A percentile compares a stretch with the other conserved stretches of the same genome.
phyloP scores from a whole-genome alignment of 768 basidiomycete species.

The Atractiella rhizophila region DNA sequence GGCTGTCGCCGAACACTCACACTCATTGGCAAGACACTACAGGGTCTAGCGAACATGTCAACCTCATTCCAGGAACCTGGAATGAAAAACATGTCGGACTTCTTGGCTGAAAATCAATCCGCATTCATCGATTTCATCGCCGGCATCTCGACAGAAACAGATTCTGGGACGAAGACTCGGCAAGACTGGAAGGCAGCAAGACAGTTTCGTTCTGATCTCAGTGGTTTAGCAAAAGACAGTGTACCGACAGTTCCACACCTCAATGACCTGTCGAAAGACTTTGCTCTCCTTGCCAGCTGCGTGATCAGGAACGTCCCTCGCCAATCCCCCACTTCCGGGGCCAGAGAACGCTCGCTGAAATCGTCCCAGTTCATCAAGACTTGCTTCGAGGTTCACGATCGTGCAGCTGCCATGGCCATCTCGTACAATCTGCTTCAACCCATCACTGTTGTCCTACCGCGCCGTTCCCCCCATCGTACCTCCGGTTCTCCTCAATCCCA shows the following conservation, averaged over 20 bases:
- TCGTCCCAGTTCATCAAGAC: not conserved
- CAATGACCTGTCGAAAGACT: constrained; percentile 50
- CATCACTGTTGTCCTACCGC: too few species aligned
- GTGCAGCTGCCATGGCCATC: too few species aligned
- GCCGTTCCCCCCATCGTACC: too few species aligned
- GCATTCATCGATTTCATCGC: constrained; percentile 49
- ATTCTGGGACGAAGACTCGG: constrained; percentile 3
- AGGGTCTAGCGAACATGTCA: constrained; percentile 54
- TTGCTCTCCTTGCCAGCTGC: constrained; percentile 48
- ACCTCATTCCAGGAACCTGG: constrained; percentile 38
- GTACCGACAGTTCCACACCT: constrained; percentile 38
- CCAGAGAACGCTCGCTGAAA: not conserved
- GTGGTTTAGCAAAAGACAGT: constrained; percentile 30
- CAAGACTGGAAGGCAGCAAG: constrained; percentile 7
- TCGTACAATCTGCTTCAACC: too few species aligned
- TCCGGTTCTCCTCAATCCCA: too few species aligned
- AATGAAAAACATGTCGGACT: constrained; percentile 51
- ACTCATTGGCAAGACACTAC: constrained; percentile 63
- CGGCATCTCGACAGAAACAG: constrained; percentile 14
- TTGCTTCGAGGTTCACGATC: not conserved
- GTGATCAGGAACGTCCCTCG: constrained; percentile 35
- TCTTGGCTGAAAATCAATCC: constrained; percentile 36
- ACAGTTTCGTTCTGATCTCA: constrained; percentile 6
- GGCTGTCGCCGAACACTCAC: constrained; percentile 44
- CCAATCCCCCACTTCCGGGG: not conserved